phyloP scores from a whole-genome alignment of 768 basidiomycete species.

The Trichaptum fuscoviolaceum region DNA sequence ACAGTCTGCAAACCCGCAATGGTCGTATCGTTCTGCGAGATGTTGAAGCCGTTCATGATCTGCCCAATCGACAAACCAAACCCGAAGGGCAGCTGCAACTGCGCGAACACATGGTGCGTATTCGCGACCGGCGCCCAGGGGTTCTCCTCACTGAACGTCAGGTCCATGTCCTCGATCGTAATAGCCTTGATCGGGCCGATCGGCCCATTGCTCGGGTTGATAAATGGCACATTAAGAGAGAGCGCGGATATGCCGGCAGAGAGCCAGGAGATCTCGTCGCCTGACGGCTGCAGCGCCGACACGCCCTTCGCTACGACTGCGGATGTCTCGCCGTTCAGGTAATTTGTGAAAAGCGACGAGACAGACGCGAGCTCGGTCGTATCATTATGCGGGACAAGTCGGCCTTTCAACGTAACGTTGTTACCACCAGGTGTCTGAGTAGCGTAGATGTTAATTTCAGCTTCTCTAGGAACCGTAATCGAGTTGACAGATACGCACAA shows the following conservation, averaged over 20 bases:
- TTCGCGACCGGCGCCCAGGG: constrained; percentile 56
- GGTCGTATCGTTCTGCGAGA: constrained; percentile 44
- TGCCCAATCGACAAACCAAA: constrained; percentile 53
- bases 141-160: constrained; percentile 46
- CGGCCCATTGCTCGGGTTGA: constrained; percentile 29
- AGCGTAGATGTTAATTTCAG: constrained; percentile 6
- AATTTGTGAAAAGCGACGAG: constrained; percentile 63
- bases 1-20: constrained; percentile 62
- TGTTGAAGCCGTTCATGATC: constrained; percentile 62
- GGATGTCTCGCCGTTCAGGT: constrained; percentile 58
- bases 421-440: constrained; percentile 48
- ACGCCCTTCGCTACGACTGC: constrained; percentile 54
- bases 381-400: constrained; percentile 47
- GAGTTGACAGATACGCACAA: constrained; percentile 36
- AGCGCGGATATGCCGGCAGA: constrained; percentile 54
- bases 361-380: constrained; percentile 41
- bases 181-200: constrained; percentile 66
- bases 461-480: constrained; percentile 5
- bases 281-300: constrained; percentile 54
- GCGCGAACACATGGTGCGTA: constrained; percentile 56
- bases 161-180: constrained; percentile 51
- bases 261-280: constrained; percentile 59
- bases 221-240: constrained; percentile 58
- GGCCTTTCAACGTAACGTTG: constrained; percentile 52
- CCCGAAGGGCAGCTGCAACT: constrained; percentile 63